These are phyloP conservation scores for Collybiopsis confluens DNA, from an alignment of 768 basidiomycete genomes.

Conservation along the genomic window DNA sequence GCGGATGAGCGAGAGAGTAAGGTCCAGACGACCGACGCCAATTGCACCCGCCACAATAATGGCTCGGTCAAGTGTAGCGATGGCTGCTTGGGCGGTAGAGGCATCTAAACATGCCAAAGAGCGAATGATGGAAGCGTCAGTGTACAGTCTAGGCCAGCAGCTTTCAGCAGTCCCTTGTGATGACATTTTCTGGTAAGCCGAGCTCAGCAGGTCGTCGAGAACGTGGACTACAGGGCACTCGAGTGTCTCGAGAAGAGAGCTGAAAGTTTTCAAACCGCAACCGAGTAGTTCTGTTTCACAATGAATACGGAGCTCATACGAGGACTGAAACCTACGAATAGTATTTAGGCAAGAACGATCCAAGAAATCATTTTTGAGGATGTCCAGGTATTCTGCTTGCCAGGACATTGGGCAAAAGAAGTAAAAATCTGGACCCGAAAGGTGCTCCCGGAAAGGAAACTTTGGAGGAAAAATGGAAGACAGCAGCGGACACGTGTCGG, in stretches of 20 bases:
- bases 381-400: background rate
- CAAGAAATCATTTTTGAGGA: background rate
- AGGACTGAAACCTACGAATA: background rate
- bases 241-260: background rate
- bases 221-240: background rate
- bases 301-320: background rate
- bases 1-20: constrained; percentile 60
- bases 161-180: constrained; percentile 24
- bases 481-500: background rate
- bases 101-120: constrained; percentile 34
- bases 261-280: constrained; percentile 6
- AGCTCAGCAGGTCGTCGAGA: constrained; percentile 40
- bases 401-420: background rate
- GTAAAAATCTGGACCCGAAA: background rate
- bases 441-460: background rate
- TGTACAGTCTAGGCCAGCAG: constrained; percentile 70
- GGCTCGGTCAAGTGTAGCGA: constrained; percentile 68
- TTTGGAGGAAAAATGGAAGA: background rate
- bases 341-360: background rate
- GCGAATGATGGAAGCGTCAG: constrained; percentile 66
- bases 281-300: constrained; percentile 7
- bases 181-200: constrained; percentile 52
- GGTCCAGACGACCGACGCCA: constrained; percentile 53
- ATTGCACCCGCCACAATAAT: constrained; percentile 82
- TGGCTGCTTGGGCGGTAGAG: constrained; percentile 33